Conservation (phyloP, 164 flowering plant species). For the Liquidambar formosana region DNA sequence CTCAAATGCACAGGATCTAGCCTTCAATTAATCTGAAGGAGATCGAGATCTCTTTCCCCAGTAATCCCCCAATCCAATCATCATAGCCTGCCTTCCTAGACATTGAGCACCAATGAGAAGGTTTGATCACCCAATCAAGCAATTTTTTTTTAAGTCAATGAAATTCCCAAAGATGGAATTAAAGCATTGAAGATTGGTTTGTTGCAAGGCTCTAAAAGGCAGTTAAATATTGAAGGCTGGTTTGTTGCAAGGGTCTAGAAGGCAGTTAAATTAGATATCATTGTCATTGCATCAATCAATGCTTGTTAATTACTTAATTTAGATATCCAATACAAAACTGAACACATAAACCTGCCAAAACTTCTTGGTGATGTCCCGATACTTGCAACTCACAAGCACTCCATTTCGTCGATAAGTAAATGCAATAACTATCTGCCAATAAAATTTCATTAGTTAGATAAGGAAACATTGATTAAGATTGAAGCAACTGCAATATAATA, state of each 20-base stretch:
- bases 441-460: not conserved
- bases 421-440: conserved; percentile 68
- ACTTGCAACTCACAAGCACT: conserved; percentile 77
- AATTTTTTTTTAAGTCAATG: not conserved
- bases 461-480: not conserved
- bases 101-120: too few species aligned
- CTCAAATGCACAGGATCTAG: not conserved
- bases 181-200: not conserved
- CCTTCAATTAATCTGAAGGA: not conserved
- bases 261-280: too few species aligned
- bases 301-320: not conserved
- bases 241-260: too few species aligned
- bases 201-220: too few species aligned
- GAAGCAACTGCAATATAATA: not conserved
- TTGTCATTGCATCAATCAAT: not conserved
- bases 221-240: too few species aligned
- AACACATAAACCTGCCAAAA: conserved; percentile 74
- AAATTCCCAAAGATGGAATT: not conserved
- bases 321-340: not conserved
- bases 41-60: too few species aligned
- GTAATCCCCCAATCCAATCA: too few species aligned
- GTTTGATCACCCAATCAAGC: too few species aligned
- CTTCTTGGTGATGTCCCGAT: conserved; percentile 55
- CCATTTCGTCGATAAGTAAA: conserved; percentile 72
- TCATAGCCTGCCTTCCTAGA: too few species aligned